Conservation (phyloP, 2,329 filamentous ascomycete species). For the Cladosporium sp. region DNA sequence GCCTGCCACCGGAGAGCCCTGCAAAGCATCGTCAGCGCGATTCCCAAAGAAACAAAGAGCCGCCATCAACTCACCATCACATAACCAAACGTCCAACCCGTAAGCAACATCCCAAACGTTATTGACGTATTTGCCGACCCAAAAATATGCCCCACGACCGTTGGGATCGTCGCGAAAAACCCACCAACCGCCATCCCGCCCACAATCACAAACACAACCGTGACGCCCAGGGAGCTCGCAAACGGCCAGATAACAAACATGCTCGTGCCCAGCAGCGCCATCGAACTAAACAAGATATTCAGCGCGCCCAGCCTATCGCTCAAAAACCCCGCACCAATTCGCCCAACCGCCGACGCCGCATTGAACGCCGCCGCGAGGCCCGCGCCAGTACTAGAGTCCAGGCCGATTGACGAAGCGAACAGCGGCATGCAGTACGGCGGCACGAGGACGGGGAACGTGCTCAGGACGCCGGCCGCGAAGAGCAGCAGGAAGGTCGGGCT, state of each 20-base stretch:
- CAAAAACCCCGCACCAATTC: slow-evolving; percentile 48
- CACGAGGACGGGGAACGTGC: slow-evolving; percentile 55
- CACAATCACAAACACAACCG: slow-evolving; percentile 52
- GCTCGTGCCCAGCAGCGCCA: slow-evolving; percentile 50
- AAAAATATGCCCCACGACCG: slow-evolving; percentile 55
- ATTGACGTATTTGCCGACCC: slow-evolving; percentile 41
- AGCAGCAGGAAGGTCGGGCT: slow-evolving; percentile 49
- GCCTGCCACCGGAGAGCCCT: slow-evolving; percentile 54
- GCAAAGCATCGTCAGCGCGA: background rate
- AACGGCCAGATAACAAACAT: slow-evolving; percentile 58
- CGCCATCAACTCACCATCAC: slow-evolving; percentile 43
- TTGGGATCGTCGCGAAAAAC: slow-evolving; percentile 60
- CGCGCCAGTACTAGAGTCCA: slow-evolving; percentile 35
- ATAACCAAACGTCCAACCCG: slow-evolving; percentile 56
- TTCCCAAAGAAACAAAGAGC: background rate
- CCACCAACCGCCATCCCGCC: slow-evolving; percentile 57
- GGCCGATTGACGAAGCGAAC: slow-evolving; percentile 49
- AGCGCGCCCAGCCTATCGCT: slow-evolving; percentile 51
- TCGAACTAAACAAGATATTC: slow-evolving; percentile 48
- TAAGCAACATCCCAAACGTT: slow-evolving; percentile 57
- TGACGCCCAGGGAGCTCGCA: slow-evolving; percentile 47
- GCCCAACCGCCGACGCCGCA: slow-evolving; percentile 53
- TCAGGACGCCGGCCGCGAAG: slow-evolving; percentile 50
- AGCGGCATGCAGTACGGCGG: slow-evolving; percentile 57
- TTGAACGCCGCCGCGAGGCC: slow-evolving; percentile 55